These are phyloP conservation scores for Phylloporus scabripes DNA, from an alignment of 768 basidiomycete species.

Conservation along the genomic window DNA sequence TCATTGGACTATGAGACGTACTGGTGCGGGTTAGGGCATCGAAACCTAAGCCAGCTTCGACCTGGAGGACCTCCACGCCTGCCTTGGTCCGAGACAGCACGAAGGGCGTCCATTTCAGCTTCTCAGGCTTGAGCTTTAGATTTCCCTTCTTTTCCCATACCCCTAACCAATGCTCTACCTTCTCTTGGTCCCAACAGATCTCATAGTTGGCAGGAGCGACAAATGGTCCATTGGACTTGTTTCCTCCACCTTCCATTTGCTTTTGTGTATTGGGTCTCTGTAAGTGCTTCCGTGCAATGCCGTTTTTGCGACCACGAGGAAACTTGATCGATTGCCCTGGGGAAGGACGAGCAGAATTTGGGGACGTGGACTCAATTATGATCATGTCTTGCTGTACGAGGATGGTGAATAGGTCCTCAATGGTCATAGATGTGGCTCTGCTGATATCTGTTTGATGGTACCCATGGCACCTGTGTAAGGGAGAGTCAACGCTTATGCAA, in stretches of 20 bases:
- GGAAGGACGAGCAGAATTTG: constrained; percentile 53
- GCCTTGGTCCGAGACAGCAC: constrained; percentile 49
- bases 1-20: constrained; percentile 16
- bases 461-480: constrained; percentile 18
- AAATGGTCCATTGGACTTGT: constrained; percentile 46
- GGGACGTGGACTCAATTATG: constrained; percentile 36
- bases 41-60: constrained; percentile 12
- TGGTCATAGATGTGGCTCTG: constrained; percentile 80
- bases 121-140: constrained; percentile 69
- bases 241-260: constrained; percentile 29
- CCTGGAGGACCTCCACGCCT: constrained; percentile 25
- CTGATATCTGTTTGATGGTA: constrained; percentile 61
- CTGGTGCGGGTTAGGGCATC: constrained; percentile 5
- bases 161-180: constrained; percentile 58
- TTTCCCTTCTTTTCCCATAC: constrained; percentile 78
- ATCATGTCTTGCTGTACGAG: constrained; percentile 77
- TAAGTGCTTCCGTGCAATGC: constrained; percentile 57
- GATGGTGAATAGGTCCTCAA: constrained; percentile 79
- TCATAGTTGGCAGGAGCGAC: constrained; percentile 65
- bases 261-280: constrained; percentile 50
- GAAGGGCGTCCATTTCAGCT: constrained; percentile 94
- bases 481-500: constrained; percentile 10
- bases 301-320: constrained; percentile 60
- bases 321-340: constrained; percentile 78
- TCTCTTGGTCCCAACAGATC: constrained; percentile 66